These are phyloP conservation scores for Cyberlindnera mississippiensis DNA, from an alignment of 805 yeast species.

Conservation along the genomic window DNA sequence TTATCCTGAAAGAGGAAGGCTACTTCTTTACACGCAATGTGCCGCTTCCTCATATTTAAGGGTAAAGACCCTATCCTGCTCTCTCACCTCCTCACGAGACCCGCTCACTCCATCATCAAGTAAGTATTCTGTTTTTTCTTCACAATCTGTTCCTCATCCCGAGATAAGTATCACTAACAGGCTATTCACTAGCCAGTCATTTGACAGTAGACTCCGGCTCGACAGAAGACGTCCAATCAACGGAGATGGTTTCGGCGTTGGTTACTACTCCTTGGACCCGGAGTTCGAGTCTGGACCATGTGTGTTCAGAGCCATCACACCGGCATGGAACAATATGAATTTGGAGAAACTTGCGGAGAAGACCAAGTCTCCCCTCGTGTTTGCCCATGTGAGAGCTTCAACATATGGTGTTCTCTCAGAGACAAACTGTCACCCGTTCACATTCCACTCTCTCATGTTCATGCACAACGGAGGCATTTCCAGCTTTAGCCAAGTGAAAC, in stretches of 20 bases:
- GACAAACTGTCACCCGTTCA: constrained; percentile 96
- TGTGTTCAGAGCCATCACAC: constrained; percentile 91
- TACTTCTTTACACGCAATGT: constrained; percentile 51
- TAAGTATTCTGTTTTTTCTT: constrained; percentile 18
- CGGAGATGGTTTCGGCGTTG: constrained; percentile 98
- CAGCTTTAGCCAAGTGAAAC: constrained; percentile 68
- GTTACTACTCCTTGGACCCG: constrained; percentile 70
- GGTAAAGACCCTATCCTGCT: constrained; percentile 78
- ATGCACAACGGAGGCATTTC: constrained; percentile 97
- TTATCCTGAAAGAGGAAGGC: too few species aligned
- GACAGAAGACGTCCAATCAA: constrained; percentile 90
- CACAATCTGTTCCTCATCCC: constrained; percentile 10
- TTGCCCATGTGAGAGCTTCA: constrained; percentile 95
- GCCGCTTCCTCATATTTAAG: constrained; percentile 87
- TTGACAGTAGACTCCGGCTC: constrained; percentile 81
- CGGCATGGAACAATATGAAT: constrained; percentile 96
- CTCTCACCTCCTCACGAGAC: constrained; percentile 84
- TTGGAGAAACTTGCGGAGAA: constrained; percentile 81
- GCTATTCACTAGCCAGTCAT: constrained; percentile 64
- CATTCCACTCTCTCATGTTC: constrained; percentile 81
- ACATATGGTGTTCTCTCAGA: constrained; percentile 93
- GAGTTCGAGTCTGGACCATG: constrained; percentile 76
- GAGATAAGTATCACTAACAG: not conserved
- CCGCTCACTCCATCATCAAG: constrained; percentile 95
- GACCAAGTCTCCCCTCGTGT: constrained; percentile 78